phyloP scores from a whole-genome alignment of 1,284 basidiomycete genomes.

The Grifola frondosa region DNA sequence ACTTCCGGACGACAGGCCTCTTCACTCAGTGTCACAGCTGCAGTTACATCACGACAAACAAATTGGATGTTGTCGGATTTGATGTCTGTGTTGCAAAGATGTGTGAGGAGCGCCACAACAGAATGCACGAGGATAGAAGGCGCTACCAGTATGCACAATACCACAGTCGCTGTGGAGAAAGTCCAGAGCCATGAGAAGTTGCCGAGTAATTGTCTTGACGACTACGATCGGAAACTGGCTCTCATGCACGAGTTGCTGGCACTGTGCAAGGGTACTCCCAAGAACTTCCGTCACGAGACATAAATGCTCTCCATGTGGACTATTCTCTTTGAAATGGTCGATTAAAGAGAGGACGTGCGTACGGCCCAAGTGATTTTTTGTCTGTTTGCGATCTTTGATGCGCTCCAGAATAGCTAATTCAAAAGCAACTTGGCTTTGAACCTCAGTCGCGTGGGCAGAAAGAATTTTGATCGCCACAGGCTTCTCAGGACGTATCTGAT shows the following conservation, averaged over 20 bases:
- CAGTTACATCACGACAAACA: slow-evolving; percentile 10
- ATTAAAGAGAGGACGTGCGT: too few species aligned
- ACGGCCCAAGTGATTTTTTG: background rate
- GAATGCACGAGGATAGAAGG: too few species aligned
- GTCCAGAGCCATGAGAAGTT: slow-evolving; percentile 46
- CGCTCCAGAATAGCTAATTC: too few species aligned
- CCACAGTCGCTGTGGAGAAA: slow-evolving; percentile 48
- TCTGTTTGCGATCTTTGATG: too few species aligned
- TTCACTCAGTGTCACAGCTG: slow-evolving; percentile 8
- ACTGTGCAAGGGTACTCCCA: slow-evolving; percentile 37
- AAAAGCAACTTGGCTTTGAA: slow-evolving; percentile 85
- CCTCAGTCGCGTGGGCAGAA: slow-evolving; percentile 67
- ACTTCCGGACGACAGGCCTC: slow-evolving; percentile 8
- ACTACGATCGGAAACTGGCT: slow-evolving; percentile 25
- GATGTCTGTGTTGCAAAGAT: slow-evolving; percentile 39
- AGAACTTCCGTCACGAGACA: slow-evolving; percentile 51
- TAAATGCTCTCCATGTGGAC: slow-evolving; percentile 37
- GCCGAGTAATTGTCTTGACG: slow-evolving; percentile 45
- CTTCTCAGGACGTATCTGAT: too few species aligned
- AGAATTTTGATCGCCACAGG: too few species aligned
- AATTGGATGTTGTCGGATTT: slow-evolving; percentile 51
- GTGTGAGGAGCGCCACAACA: too few species aligned
- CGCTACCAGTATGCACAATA: slow-evolving; percentile 33
- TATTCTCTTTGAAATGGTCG: too few species aligned
- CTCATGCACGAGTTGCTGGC: slow-evolving; percentile 30